phyloP scores from a whole-genome alignment of 2,329 filamentous ascomycete species.

The Botrytis squamosa region DNA sequence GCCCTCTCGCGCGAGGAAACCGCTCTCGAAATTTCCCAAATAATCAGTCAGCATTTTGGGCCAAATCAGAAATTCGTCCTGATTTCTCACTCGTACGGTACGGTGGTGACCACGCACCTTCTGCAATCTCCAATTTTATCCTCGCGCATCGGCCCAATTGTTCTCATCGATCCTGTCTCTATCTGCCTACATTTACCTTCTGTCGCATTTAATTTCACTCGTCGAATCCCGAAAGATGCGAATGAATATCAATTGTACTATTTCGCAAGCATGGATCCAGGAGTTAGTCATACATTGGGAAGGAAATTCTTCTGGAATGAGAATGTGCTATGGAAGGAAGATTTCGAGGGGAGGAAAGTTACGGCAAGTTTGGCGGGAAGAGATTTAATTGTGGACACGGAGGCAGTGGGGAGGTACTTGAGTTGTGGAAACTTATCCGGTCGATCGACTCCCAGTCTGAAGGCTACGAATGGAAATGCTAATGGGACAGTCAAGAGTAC shows the following conservation, averaged over 20 bases:
- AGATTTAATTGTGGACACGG: constrained; percentile 56
- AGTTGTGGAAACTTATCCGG: constrained; percentile 33
- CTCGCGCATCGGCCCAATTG: constrained; percentile 47
- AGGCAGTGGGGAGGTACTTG: constrained; percentile 53
- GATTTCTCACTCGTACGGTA: constrained; percentile 53
- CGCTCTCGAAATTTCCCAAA: constrained; percentile 51
- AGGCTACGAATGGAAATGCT: constrained; percentile 28
- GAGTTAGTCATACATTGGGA: constrained; percentile 56
- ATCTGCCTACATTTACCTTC: constrained; percentile 60
- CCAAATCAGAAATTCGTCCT: constrained; percentile 50
- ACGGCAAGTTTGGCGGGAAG: constrained; percentile 51
- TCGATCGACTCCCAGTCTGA: constrained; percentile 24
- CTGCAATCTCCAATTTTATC: constrained; percentile 46
- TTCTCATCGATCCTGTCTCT: constrained; percentile 60
- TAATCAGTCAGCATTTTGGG: constrained; percentile 52
- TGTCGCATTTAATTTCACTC: constrained; percentile 62
- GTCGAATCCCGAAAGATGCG: constrained; percentile 45
- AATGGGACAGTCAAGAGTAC: background rate
- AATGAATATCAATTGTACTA: constrained; percentile 61
- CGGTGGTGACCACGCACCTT: constrained; percentile 55
- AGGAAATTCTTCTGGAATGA: constrained; percentile 62
- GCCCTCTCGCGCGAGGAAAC: constrained; percentile 50
- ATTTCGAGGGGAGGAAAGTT: constrained; percentile 45
- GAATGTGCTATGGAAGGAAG: constrained; percentile 60
- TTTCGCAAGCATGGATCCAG: constrained; percentile 58